Conservation (phyloP, 208 protist genomes). For the Phytomonas sp. region DNA sequence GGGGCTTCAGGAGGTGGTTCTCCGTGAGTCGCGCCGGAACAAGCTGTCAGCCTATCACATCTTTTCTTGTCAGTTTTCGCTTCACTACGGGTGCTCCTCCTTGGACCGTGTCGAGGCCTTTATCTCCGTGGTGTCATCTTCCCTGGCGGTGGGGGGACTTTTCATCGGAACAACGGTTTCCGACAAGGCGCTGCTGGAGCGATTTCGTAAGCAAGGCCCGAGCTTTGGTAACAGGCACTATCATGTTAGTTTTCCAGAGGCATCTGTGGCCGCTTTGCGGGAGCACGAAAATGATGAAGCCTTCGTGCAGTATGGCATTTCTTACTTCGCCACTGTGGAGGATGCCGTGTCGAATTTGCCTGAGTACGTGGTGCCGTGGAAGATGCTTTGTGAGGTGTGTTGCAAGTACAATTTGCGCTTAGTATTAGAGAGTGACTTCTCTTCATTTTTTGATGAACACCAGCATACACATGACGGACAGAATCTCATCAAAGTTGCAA, state of each 20-base stretch:
- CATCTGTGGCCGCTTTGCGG: slow-evolving; percentile 14
- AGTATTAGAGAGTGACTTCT: slow-evolving; percentile 31
- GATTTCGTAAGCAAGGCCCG: slow-evolving; percentile 22
- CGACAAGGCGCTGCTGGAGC: slow-evolving; percentile 36
- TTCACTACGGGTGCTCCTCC: slow-evolving; percentile 67
- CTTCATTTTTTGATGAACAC: slow-evolving; percentile 31
- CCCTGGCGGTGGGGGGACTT: slow-evolving; percentile 35
- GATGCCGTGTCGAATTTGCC: slow-evolving; percentile 45
- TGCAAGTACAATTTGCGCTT: slow-evolving; percentile 26
- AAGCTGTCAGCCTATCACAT: slow-evolving; percentile 27
- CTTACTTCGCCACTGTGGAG: slow-evolving; percentile 60
- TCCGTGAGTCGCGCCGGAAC: too few relatives aligned
- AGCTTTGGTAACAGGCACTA: slow-evolving; percentile 46
- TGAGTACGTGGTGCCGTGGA: slow-evolving; percentile 75
- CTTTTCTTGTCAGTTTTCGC: slow-evolving; percentile 76
- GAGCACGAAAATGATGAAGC: slow-evolving; percentile 6
- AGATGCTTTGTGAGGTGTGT: slow-evolving; percentile 37
- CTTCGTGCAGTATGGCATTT: slow-evolving; percentile 30
- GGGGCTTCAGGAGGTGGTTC: slow-evolving; percentile 17
- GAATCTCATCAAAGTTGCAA: slow-evolving; percentile 18
- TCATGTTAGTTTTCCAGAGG: slow-evolving; percentile 32
- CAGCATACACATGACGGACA: slow-evolving; percentile 27
- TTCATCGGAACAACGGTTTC: slow-evolving; percentile 73
- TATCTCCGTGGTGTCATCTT: slow-evolving; percentile 28
- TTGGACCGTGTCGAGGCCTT: slow-evolving; percentile 33